These are phyloP conservation scores for Trichoderma atrobrunneum DNA, from an alignment of 2,329 filamentous ascomycete species.

Conservation along the genomic window DNA sequence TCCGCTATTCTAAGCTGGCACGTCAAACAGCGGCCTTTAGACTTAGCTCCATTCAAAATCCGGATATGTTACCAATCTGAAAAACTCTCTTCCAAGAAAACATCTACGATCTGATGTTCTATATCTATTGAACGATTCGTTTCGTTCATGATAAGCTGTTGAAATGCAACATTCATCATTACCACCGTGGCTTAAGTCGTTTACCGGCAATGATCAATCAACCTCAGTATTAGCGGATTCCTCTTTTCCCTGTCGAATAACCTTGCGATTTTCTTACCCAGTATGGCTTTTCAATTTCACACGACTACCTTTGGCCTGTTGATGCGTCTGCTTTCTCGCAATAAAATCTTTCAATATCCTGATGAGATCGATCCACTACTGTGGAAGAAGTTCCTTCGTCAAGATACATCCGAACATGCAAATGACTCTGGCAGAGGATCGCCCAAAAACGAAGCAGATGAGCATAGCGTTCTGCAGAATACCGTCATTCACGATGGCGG, in stretches of 20 bases:
- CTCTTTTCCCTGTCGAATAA: not conserved
- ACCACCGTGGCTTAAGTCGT: not conserved
- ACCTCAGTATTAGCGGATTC: not conserved
- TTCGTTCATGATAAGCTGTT: not conserved
- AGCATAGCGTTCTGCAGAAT: not conserved
- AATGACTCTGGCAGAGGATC: not conserved
- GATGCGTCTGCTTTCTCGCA: not conserved
- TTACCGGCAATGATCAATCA: not conserved
- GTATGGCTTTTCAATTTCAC: not conserved
- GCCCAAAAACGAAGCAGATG: not conserved
- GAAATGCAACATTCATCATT: not conserved
- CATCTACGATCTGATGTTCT: not conserved
- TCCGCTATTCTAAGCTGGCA: not conserved
- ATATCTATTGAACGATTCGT: not conserved
- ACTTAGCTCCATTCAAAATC: not conserved
- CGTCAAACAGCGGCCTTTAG: not conserved
- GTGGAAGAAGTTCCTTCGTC: not conserved
- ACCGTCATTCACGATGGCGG: too few relatives aligned
- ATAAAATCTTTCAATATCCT: not conserved
- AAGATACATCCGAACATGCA: not conserved
- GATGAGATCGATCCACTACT: not conserved
- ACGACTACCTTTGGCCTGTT: not conserved
- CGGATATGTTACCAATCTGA: not conserved
- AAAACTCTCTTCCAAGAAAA: not conserved
- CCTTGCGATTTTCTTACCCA: not conserved